Base-by-base conservation (phyloP, 2,329 filamentous ascomycete species). In the Lasiodiplodia hormozganensis region DNA sequence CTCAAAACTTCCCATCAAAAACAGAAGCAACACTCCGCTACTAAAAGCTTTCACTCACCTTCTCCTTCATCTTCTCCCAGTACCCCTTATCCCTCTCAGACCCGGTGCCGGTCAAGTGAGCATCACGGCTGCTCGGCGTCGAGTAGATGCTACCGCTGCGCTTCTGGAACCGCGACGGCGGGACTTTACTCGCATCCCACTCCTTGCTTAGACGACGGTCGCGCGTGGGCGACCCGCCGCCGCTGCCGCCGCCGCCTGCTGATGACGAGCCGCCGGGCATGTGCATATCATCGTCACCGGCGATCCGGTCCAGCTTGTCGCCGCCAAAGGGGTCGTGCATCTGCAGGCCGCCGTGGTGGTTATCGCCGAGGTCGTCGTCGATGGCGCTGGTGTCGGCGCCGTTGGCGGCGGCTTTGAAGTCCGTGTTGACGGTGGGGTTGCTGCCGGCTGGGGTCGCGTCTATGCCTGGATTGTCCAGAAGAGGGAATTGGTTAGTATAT, bases 91-190 rank as follows among this genome's bases (percentile, higher is more conserved):
- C 81, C 71, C 85, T 84, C 18, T 57, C 58, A n/a, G n/a, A 25
- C 5, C 73, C 72, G 68, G n/a, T n/a, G 3, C 73, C 73, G 67
- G 88, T 88, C 64, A 90, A 81, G 75, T 90, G 88, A 21, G 88
- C 88, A 76, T 91, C 89, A 69, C 89, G 85, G 28, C 87, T 89
- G 73, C 82, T 82, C 2, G 87, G 89, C 10, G 89, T 91, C 57
- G 88, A 87, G 76, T 88, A 90, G 78, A 91, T 89, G 75, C 87
- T 90, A 67, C 89, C 89, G 79, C 89, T 88, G 74, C 87, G 86
- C 80, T 90, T 90, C 78, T 91, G 89, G 81, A 92, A 91, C 57
- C 87, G 87, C 70, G 86, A 89, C 11, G 89, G 89, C 1, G 87
- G 87, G 0, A 90, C 88, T 78, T 91, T 91, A 72, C 86, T 85